phyloP scores from a whole-genome alignment of 371 early-diverging fungal species.

The Rhizopus microsporus region DNA sequence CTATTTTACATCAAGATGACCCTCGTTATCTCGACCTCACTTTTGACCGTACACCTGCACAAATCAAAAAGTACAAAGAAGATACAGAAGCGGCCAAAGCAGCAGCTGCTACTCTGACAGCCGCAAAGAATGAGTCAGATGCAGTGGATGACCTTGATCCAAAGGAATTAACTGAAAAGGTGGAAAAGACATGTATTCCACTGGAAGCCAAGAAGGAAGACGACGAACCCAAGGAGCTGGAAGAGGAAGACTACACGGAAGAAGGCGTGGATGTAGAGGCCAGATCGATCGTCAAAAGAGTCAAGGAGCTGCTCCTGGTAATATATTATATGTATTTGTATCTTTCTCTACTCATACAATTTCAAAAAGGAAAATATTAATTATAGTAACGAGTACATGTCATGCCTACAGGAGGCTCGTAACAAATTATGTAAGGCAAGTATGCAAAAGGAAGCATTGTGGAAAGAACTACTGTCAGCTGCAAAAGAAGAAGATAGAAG shows the following conservation, averaged over 20 bases:
- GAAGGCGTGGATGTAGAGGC: slow-evolving; percentile 33
- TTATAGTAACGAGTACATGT: slow-evolving; percentile 51
- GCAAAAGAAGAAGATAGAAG: slow-evolving; percentile 40
- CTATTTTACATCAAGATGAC: slow-evolving; percentile 53
- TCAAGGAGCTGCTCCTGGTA: slow-evolving; percentile 47
- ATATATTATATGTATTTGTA: background rate
- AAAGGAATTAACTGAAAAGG: slow-evolving; percentile 13
- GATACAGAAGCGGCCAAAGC: slow-evolving; percentile 24
- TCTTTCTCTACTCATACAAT: background rate
- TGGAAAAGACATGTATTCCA: slow-evolving; percentile 1
- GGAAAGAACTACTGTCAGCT: slow-evolving; percentile 40
- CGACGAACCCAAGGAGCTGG: slow-evolving; percentile 9
- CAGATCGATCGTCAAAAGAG: slow-evolving; percentile 36
- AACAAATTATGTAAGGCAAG: slow-evolving; percentile 48
- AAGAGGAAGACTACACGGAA: slow-evolving; percentile 19
- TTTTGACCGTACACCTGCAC: slow-evolving; percentile 41
- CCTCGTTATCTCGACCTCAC: slow-evolving; percentile 49
- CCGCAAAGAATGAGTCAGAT: slow-evolving; percentile 4
- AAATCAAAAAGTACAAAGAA: slow-evolving; percentile 29
- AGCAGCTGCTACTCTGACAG: slow-evolving; percentile 17
- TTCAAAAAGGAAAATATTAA: slow-evolving; percentile 50
- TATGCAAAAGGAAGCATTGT: slow-evolving; percentile 49
- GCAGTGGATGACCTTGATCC: slow-evolving; percentile 24
- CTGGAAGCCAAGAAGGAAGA: slow-evolving; percentile 2
- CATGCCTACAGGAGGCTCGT: slow-evolving; percentile 46